Percentiles rank a stretch among this genome's conserved stretches.
Evolutionary conservation across 768 basidiomycete genomes (phyloP).

Genomic region (Daedalea quercina): DNA sequence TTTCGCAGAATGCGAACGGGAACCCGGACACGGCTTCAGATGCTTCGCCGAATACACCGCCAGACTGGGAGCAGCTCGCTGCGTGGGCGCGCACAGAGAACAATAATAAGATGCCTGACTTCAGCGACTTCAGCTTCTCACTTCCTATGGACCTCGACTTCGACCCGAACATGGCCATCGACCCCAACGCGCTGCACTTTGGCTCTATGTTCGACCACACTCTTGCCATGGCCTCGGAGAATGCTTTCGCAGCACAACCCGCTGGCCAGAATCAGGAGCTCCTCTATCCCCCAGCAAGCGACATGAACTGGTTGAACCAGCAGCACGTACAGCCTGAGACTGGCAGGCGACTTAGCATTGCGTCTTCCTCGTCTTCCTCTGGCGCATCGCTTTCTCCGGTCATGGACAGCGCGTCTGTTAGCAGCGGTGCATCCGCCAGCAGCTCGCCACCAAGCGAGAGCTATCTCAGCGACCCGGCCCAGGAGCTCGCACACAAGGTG

Average conservation of each 20-base stretch:
- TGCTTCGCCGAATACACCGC: background rate
- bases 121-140: conserved; percentile 35
- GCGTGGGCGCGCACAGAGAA: conserved; percentile 28
- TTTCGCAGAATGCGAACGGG: conserved; percentile 14
- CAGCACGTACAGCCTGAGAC: conserved; percentile 15
- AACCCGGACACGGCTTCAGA: conserved; percentile 1
- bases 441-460: conserved; percentile 17
- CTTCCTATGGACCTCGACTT: conserved; percentile 58
- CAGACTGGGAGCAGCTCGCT: conserved; percentile 50
- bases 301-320: conserved; percentile 8
- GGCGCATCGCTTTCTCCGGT: conserved; percentile 47
- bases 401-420: conserved; percentile 33
- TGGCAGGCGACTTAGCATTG: conserved; percentile 42
- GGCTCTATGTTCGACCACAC: conserved; percentile 23
- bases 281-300: conserved; percentile 1
- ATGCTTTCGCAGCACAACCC: conserved; percentile 6
- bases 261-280: conserved; percentile 9
- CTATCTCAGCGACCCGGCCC: conserved; percentile 22
- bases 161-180: conserved; percentile 49
- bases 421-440: conserved; percentile 6
- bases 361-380: conserved; percentile 48
- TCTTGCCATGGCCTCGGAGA: conserved; percentile 5
- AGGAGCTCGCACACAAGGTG: conserved; percentile 31
- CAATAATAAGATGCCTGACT: conserved; percentile 30
- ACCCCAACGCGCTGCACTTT: conserved; percentile 59